Evolutionary conservation across 306 rosid genomes (phyloP).

Genomic region (Casuarina cunninghamiana): DNA sequence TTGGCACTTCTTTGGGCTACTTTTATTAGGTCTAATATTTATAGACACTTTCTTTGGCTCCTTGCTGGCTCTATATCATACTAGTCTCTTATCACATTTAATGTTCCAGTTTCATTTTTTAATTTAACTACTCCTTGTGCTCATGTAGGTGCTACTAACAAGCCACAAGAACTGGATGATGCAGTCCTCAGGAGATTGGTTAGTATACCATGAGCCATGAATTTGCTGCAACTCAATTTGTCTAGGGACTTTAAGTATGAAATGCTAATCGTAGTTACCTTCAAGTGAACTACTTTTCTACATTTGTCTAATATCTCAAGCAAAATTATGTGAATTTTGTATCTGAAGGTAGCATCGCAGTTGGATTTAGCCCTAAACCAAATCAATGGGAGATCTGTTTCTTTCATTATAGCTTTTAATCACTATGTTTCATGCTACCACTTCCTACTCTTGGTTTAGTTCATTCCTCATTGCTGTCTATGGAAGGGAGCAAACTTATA

Average conservation of each 20-base stretch:
- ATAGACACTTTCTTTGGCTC: background rate
- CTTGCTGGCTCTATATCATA: constrained; percentile 5
- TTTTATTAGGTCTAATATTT: constrained; percentile 8
- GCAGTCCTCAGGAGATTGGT: constrained; percentile 98
- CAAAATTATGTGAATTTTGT: background rate
- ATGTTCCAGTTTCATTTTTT: constrained; percentile 3
- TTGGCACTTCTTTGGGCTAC: background rate
- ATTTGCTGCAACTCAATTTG: constrained; percentile 19
- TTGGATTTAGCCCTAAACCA: background rate
- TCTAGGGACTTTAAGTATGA: background rate
- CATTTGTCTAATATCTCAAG: background rate
- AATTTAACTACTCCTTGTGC: constrained; percentile 25
- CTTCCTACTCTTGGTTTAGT: background rate
- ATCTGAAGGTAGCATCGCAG: background rate
- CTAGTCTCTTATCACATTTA: background rate
- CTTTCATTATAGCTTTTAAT: background rate
- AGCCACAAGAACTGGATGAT: constrained; percentile 97
- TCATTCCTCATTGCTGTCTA: background rate
- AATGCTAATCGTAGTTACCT: background rate
- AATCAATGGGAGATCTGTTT: background rate
- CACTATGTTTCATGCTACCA: background rate
- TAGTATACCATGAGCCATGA: constrained; percentile 27
- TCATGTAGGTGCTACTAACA: constrained; percentile 87
- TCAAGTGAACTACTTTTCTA: background rate
- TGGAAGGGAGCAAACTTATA: background rate